Percentiles rank a stretch among this genome's conserved stretches.
Evolutionary conservation across 2,329 filamentous ascomycete genomes (phyloP).

Genomic region (Pseudogymnoascus sp.): DNA sequence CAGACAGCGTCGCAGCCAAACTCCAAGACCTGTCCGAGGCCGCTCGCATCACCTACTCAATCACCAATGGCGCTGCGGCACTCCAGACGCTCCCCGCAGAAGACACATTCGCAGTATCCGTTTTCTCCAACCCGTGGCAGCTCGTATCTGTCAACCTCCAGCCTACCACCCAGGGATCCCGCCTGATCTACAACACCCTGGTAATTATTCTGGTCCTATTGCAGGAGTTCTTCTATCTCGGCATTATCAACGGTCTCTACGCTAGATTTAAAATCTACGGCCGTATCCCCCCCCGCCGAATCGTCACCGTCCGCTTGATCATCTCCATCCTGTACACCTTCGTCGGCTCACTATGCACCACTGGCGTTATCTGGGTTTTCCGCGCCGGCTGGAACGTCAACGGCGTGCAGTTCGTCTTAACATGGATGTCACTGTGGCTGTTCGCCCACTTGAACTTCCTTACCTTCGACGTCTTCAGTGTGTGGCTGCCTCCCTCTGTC

Average conservation of each 20-base stretch:
- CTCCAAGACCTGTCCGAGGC: constrained; percentile 24
- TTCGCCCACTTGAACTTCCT: constrained; percentile 44
- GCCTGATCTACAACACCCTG: constrained; percentile 32
- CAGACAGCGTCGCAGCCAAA: constrained; percentile 24
- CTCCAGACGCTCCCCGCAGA: constrained; percentile 20
- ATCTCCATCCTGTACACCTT: constrained; percentile 28
- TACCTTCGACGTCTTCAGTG: constrained; percentile 32
- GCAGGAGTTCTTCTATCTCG: constrained; percentile 25
- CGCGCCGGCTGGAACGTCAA: constrained; percentile 33
- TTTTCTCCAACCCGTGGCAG: constrained; percentile 30
- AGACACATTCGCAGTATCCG: constrained; percentile 22
- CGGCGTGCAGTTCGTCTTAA: constrained; percentile 49
- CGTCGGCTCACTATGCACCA: constrained; percentile 31
- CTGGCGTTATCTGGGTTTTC: constrained; percentile 39
- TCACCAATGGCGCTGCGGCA: constrained; percentile 15
- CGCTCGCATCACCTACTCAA: constrained; percentile 23
- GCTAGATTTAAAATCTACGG: constrained; percentile 21
- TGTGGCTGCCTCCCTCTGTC: constrained; percentile 29
- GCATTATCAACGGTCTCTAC: constrained; percentile 25
- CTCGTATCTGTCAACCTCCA: constrained; percentile 24
- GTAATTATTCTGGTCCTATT: constrained; percentile 32
- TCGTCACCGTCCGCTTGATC: constrained; percentile 22
- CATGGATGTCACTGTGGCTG: constrained; percentile 52
- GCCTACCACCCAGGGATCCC: constrained; percentile 29
- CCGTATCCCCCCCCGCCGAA: constrained; percentile 18